These are phyloP conservation scores for Scedosporium aurantiacum DNA, from an alignment of 2,329 filamentous ascomycete genomes.

Conservation along the genomic window DNA sequence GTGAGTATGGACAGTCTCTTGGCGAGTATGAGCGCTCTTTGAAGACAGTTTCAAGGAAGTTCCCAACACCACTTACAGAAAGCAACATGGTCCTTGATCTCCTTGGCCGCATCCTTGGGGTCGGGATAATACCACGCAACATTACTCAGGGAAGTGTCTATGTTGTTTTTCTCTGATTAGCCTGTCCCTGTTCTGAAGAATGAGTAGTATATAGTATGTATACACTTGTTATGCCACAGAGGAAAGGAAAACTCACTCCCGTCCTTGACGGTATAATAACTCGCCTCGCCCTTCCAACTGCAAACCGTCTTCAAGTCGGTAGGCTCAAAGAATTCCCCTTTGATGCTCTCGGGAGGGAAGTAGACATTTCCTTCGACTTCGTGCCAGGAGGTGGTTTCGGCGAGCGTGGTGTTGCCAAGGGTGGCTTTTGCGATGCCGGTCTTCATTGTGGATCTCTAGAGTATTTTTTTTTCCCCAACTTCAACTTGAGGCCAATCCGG, in stretches of 20 bases:
- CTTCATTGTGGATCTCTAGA: slow-evolving; percentile 3
- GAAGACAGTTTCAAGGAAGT: no score
- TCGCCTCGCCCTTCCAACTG: slow-evolving; percentile 46
- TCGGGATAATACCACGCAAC: slow-evolving; percentile 49
- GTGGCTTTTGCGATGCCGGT: slow-evolving; percentile 29
- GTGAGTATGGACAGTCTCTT: not conserved
- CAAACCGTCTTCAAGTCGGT: slow-evolving; percentile 38
- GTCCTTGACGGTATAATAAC: slow-evolving; percentile 42
- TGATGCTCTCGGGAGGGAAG: slow-evolving; percentile 35
- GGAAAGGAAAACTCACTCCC: slow-evolving; percentile 23
- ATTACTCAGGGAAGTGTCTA: slow-evolving; percentile 34
- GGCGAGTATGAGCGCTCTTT: no score
- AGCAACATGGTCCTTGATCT: slow-evolving; percentile 44
- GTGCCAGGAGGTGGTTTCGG: slow-evolving; percentile 37
- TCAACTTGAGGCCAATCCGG: not conserved
- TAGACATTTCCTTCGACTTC: slow-evolving; percentile 51
- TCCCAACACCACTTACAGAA: slow-evolving; percentile 35
- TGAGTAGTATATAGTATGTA: not conserved
- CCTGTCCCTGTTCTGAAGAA: not conserved
- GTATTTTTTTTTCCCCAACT: not conserved
- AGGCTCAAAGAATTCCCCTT: slow-evolving; percentile 30
- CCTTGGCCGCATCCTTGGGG: slow-evolving; percentile 33
- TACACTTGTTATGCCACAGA: not conserved
- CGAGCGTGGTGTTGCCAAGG: slow-evolving; percentile 36
- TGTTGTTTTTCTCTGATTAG: slow-evolving; percentile 11